Evolutionary conservation across 2,329 filamentous ascomycete species (phyloP).

Genomic region (Coleophoma eucalyptorum): DNA sequence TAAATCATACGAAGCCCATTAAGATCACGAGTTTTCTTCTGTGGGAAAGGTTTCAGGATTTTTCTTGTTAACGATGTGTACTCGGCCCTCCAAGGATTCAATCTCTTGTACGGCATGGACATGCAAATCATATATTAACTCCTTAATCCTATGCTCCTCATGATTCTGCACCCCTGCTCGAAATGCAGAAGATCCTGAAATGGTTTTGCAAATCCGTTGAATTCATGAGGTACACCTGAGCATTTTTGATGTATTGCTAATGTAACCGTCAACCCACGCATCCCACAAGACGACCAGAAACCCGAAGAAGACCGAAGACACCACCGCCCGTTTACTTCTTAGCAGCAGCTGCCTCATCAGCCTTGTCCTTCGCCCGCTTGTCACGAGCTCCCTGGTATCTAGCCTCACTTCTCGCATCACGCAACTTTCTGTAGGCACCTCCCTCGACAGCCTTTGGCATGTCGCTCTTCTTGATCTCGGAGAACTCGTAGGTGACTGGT

Average conservation of each 20-base stretch:
- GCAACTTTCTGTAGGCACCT: constrained; percentile 83
- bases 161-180: no score
- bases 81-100: no score
- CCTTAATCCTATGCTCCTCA: no score
- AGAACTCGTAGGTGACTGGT: constrained; percentile 61
- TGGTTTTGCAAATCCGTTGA: not conserved
- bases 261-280: constrained; percentile 1
- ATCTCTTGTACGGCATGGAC: no score
- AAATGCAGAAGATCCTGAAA: no score
- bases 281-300: constrained; percentile 3
- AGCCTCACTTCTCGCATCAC: constrained; percentile 78
- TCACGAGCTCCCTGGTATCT: constrained; percentile 80
- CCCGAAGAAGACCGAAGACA: not conserved
- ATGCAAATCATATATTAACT: no score
- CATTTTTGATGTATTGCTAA: not conserved
- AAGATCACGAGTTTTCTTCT: no score
- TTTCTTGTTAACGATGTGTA: no score
- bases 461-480: constrained; percentile 78
- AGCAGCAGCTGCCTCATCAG: constrained; percentile 70
- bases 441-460: constrained; percentile 72
- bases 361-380: constrained; percentile 89
- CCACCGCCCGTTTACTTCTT: constrained; percentile 67
- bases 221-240: constrained; percentile 2
- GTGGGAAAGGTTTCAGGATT: no score
- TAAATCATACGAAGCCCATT: no score